Percentiles rank a stretch among this genome's conserved stretches.
phyloP scores from a whole-genome alignment of 768 basidiomycete species.

The Lactarius evosmus region DNA sequence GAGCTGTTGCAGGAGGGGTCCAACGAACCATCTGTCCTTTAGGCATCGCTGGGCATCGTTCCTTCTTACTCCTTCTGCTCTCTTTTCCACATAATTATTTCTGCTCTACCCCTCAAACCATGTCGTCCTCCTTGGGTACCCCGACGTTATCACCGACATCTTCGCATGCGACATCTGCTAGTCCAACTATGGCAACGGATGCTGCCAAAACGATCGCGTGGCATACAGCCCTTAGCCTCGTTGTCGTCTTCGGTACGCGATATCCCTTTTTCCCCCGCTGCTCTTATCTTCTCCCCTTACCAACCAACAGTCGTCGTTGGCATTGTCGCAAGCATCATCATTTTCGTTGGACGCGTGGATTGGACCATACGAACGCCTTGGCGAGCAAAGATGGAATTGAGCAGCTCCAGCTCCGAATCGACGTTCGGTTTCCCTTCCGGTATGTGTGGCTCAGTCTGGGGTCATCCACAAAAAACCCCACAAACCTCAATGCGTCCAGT shows the following conservation, averaged over 20 bases:
- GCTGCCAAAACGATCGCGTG: not conserved
- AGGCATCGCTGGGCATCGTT: not conserved
- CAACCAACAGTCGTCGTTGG: conserved; percentile 18
- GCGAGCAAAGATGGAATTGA: conserved; percentile 1
- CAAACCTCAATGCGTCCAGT: too few relatives aligned
- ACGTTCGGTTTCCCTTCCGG: not conserved
- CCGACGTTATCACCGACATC: not conserved
- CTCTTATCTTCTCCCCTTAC: conserved; percentile 9
- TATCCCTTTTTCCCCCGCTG: not conserved
- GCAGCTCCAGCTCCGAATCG: not conserved
- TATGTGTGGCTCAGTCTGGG: too few relatives aligned
- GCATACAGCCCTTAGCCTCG: conserved; percentile 16
- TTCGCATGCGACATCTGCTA: not conserved
- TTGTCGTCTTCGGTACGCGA: conserved; percentile 5
- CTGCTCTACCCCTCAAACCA: not conserved
- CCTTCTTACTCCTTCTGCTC: not conserved
- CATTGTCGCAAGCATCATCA: conserved; percentile 3
- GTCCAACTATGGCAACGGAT: not conserved
- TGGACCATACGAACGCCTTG: not conserved
- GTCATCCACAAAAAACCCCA: too few relatives aligned
- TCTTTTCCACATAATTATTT: not conserved
- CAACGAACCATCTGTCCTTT: not conserved
- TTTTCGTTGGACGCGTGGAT: conserved; percentile 4
- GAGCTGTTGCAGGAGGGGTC: not conserved
- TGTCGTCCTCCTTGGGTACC: not conserved